phyloP scores from a whole-genome alignment of 2,329 filamentous ascomycete species.

The Aspergillus ibericus region DNA sequence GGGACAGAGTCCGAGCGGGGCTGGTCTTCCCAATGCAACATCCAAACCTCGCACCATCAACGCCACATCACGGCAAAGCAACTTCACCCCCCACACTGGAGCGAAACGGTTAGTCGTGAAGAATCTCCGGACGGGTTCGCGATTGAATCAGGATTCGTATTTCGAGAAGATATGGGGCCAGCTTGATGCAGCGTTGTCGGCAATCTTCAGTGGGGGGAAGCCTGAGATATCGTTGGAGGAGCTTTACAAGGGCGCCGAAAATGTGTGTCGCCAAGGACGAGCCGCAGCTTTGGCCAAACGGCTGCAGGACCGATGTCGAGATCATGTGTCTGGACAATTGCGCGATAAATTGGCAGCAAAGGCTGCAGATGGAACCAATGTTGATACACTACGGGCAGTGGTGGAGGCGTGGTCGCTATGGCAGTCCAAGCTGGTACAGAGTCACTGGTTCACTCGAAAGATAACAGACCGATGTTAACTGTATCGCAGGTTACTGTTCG shows the following conservation, averaged over 20 bases:
- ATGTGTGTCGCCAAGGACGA: conserved; percentile 77
- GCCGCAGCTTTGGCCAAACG: conserved; percentile 67
- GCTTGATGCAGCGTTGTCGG: conserved; percentile 69
- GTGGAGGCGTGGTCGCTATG: conserved; percentile 71
- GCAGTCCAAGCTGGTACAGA: conserved; percentile 71
- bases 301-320: conserved; percentile 66
- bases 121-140: conserved; percentile 71
- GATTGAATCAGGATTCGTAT: conserved; percentile 71
- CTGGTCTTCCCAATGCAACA: conserved; percentile 27
- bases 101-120: conserved; percentile 90
- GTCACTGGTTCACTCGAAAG: background rate
- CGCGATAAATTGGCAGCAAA: conserved; percentile 59
- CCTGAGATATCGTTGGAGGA: conserved; percentile 78
- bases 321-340: conserved; percentile 60
- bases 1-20: conserved; percentile 46
- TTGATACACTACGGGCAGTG: conserved; percentile 64
- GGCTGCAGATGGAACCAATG: conserved; percentile 55
- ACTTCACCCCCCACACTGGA: conserved; percentile 72
- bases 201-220: conserved; percentile 67
- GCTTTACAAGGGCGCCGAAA: conserved; percentile 87
- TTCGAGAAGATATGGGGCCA: conserved; percentile 74
- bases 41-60: conserved; percentile 30
- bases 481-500: conserved; percentile 66
- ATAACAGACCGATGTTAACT: background rate
- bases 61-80: conserved; percentile 37